These are phyloP conservation scores for Fabrea salina DNA, from an alignment of 169 alveolate species.

Conservation along the genomic window DNA sequence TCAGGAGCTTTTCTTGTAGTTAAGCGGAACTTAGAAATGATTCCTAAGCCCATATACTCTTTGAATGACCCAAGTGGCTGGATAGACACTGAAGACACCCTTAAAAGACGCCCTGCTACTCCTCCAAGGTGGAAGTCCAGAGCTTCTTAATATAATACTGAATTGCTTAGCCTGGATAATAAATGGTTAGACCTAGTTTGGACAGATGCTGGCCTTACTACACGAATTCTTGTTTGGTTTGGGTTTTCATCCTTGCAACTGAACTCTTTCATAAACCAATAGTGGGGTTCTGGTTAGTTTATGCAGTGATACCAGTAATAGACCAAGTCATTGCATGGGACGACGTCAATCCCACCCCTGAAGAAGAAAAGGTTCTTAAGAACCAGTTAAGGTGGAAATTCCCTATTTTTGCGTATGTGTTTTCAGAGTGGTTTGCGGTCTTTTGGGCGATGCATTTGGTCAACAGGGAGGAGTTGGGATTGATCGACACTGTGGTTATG, in stretches of 20 bases:
- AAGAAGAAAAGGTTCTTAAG: neutral
- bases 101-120: conserved; percentile 28
- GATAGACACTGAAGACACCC: conserved; percentile 14
- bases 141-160: too few relatives aligned
- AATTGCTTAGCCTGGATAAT: too few relatives aligned
- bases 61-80: neutral
- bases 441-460: neutral
- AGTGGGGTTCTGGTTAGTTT: conserved; percentile 31
- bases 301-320: conserved; percentile 29
- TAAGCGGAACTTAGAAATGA: conserved; percentile 94
- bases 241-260: neutral
- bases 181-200: conserved; percentile 10
- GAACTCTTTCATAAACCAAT: neutral
- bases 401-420: conserved; percentile 28
- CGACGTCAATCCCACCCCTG: conserved; percentile 13
- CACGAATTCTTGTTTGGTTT: neutral
- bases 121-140: conserved; percentile 34
- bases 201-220: neutral
- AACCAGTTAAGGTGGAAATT: conserved; percentile 44
- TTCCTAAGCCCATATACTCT: conserved; percentile 97
- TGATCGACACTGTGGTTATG: neutral
- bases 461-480: neutral
- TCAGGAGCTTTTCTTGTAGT: conserved; percentile 93
- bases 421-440: conserved; percentile 6
- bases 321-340: conserved; percentile 26